Percentiles rank a stretch among this genome's conserved stretches.
Evolutionary conservation across 345 rosid species (phyloP).

Genomic region (Dipteronia dyeriana): DNA sequence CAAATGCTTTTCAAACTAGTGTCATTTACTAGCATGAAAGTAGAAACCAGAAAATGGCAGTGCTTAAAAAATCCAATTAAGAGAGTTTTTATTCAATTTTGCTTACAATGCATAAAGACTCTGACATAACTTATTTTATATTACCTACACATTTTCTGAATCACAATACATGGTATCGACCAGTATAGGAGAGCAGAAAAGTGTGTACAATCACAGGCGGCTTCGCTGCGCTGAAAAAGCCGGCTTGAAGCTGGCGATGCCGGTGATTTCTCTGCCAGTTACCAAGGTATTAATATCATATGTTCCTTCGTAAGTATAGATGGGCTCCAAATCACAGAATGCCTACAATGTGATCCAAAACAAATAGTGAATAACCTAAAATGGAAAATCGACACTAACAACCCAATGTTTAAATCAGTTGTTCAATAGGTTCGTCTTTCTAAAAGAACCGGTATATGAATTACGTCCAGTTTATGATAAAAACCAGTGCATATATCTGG

Average conservation of each 20-base stretch:
- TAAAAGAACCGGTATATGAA: neutral
- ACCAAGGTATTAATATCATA: constrained; percentile 88
- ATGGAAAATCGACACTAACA: neutral
- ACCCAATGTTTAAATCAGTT: neutral
- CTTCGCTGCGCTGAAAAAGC: constrained; percentile 42
- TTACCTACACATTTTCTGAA: neutral
- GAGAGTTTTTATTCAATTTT: no score
- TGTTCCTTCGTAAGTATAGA: constrained; percentile 93
- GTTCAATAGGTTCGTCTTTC: neutral
- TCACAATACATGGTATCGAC: neutral
- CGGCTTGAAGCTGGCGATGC: constrained; percentile 86
- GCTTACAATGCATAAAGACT: no score
- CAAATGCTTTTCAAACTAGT: no score
- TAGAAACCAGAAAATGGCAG: no score
- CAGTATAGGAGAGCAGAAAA: neutral
- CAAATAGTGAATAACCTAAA: neutral
- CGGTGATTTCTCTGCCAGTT: constrained; percentile 92
- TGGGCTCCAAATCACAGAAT: constrained; percentile 96
- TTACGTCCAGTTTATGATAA: neutral
- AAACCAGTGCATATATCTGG: neutral
- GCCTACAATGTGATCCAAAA: constrained; percentile 54
- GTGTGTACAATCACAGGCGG: constrained; percentile 52
- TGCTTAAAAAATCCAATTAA: no score
- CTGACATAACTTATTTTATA: neutral
- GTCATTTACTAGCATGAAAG: no score